Evolutionary conservation across 1,284 basidiomycete genomes (phyloP).

Genomic region (Puccinia hordei): DNA sequence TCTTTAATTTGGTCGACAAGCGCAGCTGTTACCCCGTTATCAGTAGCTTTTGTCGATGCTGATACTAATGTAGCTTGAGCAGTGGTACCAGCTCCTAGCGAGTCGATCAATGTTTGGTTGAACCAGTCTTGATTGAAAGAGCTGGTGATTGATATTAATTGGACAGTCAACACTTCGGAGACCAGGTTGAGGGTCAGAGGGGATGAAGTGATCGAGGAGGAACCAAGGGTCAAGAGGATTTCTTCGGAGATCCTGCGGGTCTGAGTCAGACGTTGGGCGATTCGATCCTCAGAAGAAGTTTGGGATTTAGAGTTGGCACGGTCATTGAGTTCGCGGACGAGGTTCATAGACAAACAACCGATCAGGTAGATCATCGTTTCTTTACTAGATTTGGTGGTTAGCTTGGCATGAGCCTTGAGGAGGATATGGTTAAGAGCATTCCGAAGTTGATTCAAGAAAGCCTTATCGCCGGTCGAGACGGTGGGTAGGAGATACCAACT

Average conservation of each 20-base stretch:
- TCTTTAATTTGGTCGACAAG: conserved; percentile 20
- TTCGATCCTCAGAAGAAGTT: conserved; percentile 15
- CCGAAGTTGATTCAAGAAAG: conserved; percentile 38
- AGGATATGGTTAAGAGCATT: conserved; percentile 38
- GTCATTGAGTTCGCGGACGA: conserved; percentile 39
- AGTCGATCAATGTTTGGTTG: conserved; percentile 31
- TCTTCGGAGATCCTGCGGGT: conserved; percentile 45
- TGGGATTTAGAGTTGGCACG: conserved; percentile 16
- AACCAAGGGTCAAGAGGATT: conserved; percentile 44
- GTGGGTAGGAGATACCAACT: conserved; percentile 41
- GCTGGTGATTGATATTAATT: conserved; percentile 33
- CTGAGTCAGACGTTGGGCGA: conserved; percentile 19
- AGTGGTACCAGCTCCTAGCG: conserved; percentile 19
- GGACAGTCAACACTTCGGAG: conserved; percentile 42
- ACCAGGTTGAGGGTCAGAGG: conserved; percentile 33
- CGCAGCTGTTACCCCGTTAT: background rate
- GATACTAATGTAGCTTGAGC: conserved; percentile 9
- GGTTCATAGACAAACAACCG: conserved; percentile 49
- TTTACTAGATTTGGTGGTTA: conserved; percentile 39
- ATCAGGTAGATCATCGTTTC: conserved; percentile 46
- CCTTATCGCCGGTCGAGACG: conserved; percentile 42
- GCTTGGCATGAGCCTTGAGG: conserved; percentile 25
- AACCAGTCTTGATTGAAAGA: conserved; percentile 34
- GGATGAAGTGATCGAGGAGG: conserved; percentile 36
- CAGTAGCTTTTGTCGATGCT: background rate